Conservation (phyloP, 1,284 basidiomycete genomes). For the Clitocybe nebularis region DNA sequence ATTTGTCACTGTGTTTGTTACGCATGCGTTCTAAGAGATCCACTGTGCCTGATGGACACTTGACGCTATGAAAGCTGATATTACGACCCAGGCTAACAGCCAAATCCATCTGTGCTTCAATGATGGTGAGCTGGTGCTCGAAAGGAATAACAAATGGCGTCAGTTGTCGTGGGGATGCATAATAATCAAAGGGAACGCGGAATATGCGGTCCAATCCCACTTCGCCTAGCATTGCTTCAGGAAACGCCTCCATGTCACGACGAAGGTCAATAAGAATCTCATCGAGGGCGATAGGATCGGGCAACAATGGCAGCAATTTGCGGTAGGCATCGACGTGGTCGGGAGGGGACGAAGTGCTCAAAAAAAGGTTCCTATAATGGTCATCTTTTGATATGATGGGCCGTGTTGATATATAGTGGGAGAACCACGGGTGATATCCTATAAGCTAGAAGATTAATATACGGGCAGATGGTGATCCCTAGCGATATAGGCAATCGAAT, state of each 20-base stretch:
- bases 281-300: slow-evolving; percentile 55
- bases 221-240: slow-evolving; percentile 76
- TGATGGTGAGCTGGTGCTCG: slow-evolving; percentile 65
- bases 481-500: neutral
- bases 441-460: slow-evolving; percentile 8
- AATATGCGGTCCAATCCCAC: slow-evolving; percentile 77
- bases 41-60: slow-evolving; percentile 59
- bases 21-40: slow-evolving; percentile 57
- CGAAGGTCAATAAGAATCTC: slow-evolving; percentile 53
- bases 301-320: slow-evolving; percentile 51
- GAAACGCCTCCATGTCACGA: slow-evolving; percentile 50
- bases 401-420: slow-evolving; percentile 59
- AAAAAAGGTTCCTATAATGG: slow-evolving; percentile 67
- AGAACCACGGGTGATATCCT: slow-evolving; percentile 87
- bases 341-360: slow-evolving; percentile 22
- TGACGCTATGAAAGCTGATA: slow-evolving; percentile 79
- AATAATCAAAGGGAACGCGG: slow-evolving; percentile 57
- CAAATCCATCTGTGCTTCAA: slow-evolving; percentile 75
- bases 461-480: slow-evolving; percentile 8
- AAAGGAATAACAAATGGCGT: slow-evolving; percentile 71
- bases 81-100: slow-evolving; percentile 69
- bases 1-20: slow-evolving; percentile 45
- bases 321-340: slow-evolving; percentile 39
- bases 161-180: slow-evolving; percentile 42
- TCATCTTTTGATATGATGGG: slow-evolving; percentile 44